These are phyloP conservation scores for Beta vulgaris DNA, from an alignment of 148 eudicot genomes.

Conservation along the genomic window DNA sequence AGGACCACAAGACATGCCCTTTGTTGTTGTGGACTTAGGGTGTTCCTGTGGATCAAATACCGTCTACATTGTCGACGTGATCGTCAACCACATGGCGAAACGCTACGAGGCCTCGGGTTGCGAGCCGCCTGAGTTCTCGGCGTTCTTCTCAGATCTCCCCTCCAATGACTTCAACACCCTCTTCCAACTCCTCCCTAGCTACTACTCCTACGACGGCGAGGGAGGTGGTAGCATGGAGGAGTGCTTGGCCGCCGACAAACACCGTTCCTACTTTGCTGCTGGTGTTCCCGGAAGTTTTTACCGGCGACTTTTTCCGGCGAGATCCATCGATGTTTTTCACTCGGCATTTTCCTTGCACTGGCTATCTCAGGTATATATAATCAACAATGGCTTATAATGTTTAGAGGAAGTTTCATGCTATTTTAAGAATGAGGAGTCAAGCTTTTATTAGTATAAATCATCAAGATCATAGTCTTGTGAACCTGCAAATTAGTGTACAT, in stretches of 20 bases:
- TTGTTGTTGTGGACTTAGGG: constrained; percentile 80
- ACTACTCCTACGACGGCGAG: constrained; percentile 25
- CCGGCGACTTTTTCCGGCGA: constrained; percentile 76
- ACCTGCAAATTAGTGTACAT: too few relatives aligned
- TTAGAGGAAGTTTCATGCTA: neutral
- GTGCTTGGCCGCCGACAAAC: constrained; percentile 63
- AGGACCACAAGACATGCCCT: constrained; percentile 40
- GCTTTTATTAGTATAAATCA: too few relatives aligned
- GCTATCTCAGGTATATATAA: constrained; percentile 75
- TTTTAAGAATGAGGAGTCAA: too few relatives aligned
- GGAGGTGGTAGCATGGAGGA: constrained; percentile 64
- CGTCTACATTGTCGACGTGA: constrained; percentile 56
- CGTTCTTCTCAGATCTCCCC: constrained; percentile 85
- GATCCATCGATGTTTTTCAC: constrained; percentile 70
- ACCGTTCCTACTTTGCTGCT: constrained; percentile 79
- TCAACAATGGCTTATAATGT: neutral
- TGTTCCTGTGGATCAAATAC: constrained; percentile 88
- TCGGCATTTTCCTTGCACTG: constrained; percentile 94
- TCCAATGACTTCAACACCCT: constrained; percentile 97
- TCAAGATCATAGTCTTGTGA: too few relatives aligned
- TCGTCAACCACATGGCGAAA: constrained; percentile 64
- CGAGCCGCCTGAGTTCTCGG: constrained; percentile 75
- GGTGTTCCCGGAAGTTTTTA: constrained; percentile 88
- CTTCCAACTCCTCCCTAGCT: constrained; percentile 74
- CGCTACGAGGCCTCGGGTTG: constrained; percentile 57